These are phyloP conservation scores for Rubus parviflorus DNA, from an alignment of 306 rosid species.

Conservation along the genomic window DNA sequence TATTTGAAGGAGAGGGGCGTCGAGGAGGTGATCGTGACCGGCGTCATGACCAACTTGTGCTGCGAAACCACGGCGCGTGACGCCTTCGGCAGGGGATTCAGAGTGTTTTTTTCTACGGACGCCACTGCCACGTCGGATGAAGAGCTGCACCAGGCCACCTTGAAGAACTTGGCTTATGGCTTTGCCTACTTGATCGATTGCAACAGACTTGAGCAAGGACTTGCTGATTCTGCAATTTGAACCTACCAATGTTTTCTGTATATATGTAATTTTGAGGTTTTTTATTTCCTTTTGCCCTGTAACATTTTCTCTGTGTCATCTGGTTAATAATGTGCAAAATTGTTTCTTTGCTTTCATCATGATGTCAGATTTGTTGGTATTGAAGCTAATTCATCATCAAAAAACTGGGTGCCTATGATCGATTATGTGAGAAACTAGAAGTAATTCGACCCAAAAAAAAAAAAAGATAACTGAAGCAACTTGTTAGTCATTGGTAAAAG, in stretches of 20 bases:
- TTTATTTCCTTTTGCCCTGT: too few species aligned
- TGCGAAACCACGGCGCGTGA: slow-evolving; percentile 86
- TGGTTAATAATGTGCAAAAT: too few species aligned
- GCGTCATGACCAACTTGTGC: slow-evolving; percentile 73
- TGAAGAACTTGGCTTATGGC: slow-evolving; percentile 72
- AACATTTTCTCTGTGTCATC: too few species aligned
- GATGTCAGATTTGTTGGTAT: too few species aligned
- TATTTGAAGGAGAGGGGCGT: slow-evolving; percentile 49
- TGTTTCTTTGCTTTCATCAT: too few species aligned
- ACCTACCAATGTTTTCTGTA: background rate
- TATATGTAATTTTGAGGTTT: too few species aligned
- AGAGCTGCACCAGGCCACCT: slow-evolving; percentile 66
- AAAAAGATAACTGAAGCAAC: too few species aligned
- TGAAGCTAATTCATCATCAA: too few species aligned
- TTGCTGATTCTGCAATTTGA: background rate
- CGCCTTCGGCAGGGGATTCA: slow-evolving; percentile 56
- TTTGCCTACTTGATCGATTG: slow-evolving; percentile 67
- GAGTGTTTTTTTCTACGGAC: slow-evolving; percentile 70
- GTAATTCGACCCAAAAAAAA: too few species aligned
- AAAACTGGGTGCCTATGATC: too few species aligned
- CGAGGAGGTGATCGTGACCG: slow-evolving; percentile 68
- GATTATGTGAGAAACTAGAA: too few species aligned
- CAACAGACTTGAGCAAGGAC: slow-evolving; percentile 33
- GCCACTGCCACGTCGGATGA: slow-evolving; percentile 54
- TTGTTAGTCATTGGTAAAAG: too few species aligned